A percentile compares a stretch with the other conserved stretches of the same genome.
Conservation (phyloP, 305 asterid species). For the Plantago coronopus region DNA sequence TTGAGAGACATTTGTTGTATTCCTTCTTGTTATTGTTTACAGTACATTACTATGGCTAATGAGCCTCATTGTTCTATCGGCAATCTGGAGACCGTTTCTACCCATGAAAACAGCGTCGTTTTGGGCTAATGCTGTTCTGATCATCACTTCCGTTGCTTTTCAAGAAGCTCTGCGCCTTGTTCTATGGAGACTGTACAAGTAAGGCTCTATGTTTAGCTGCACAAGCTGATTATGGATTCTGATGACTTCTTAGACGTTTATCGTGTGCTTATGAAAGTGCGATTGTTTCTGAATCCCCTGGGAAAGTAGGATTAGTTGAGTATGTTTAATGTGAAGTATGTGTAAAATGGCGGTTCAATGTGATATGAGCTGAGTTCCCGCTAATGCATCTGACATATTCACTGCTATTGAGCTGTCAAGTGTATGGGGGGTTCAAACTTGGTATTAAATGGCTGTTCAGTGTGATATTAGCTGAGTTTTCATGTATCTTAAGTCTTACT, state of each 20-base stretch:
- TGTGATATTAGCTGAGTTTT: too few relatives aligned
- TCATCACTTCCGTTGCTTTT: conserved; percentile 63
- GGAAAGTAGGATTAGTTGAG: too few relatives aligned
- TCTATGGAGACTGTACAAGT: conserved; percentile 77
- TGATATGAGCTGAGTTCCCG: too few relatives aligned
- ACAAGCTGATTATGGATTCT: not conserved
- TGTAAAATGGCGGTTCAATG: too few relatives aligned
- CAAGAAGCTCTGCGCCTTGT: conserved; percentile 78
- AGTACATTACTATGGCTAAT: conserved; percentile 86
- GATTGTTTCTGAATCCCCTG: too few relatives aligned
- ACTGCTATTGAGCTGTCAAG: too few relatives aligned
- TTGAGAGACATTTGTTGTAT: not conserved
- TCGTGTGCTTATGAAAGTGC: too few relatives aligned
- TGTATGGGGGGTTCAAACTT: too few relatives aligned
- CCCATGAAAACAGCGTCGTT: conserved; percentile 54
- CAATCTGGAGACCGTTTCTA: conserved; percentile 78
- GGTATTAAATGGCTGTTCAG: too few relatives aligned
- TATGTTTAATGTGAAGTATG: too few relatives aligned
- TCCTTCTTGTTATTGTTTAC: conserved; percentile 23
- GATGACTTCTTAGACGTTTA: not conserved
- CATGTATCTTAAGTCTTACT: too few relatives aligned
- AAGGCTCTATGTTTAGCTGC: conserved; percentile 8
- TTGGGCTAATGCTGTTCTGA: conserved; percentile 59
- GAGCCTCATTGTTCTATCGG: conserved; percentile 79
- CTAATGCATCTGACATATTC: too few relatives aligned